phyloP scores from a whole-genome alignment of 1,284 basidiomycete species.

The Naganishia liquefaciens region DNA sequence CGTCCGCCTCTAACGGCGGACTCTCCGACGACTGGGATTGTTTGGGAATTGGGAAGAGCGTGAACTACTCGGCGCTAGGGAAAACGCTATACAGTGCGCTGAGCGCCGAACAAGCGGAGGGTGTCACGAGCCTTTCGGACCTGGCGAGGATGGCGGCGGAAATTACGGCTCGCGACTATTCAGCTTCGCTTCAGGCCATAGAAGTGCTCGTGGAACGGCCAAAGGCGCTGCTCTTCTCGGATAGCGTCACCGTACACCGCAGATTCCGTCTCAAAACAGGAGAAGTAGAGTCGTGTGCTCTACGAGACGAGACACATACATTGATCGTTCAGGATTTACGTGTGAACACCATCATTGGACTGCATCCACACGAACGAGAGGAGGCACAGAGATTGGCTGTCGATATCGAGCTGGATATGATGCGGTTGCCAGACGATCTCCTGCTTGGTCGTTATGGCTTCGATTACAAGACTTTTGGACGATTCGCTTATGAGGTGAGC shows the following conservation, averaged over 20 bases:
- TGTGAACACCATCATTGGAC: slow-evolving; percentile 67
- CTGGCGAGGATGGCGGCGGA: slow-evolving; percentile 38
- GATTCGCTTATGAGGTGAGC: slow-evolving; percentile 56
- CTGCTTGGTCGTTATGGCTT: slow-evolving; percentile 41
- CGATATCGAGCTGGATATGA: slow-evolving; percentile 58
- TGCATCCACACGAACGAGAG: slow-evolving; percentile 70
- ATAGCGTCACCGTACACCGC: slow-evolving; percentile 37
- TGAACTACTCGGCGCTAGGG: slow-evolving; percentile 52
- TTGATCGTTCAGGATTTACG: slow-evolving; percentile 58
- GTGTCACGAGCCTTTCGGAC: slow-evolving; percentile 37
- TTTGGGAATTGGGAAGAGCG: slow-evolving; percentile 46
- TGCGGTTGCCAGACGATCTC: slow-evolving; percentile 39
- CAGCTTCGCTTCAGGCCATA: slow-evolving; percentile 38
- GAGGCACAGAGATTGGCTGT: slow-evolving; percentile 70
- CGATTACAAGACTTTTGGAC: slow-evolving; percentile 55
- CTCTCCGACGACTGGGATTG: slow-evolving; percentile 38
- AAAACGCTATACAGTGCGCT: slow-evolving; percentile 45
- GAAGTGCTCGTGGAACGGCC: slow-evolving; percentile 39
- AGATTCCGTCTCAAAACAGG: background rate
- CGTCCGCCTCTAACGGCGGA: slow-evolving; percentile 22
- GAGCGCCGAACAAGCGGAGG: background rate
- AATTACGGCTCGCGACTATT: slow-evolving; percentile 36
- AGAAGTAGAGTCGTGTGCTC: background rate
- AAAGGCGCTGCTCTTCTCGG: slow-evolving; percentile 42
- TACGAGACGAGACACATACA: slow-evolving; percentile 30